Evolutionary conservation across 192 early-diverging fungal genomes (phyloP).

Genomic region (Coemansia reversa): DNA sequence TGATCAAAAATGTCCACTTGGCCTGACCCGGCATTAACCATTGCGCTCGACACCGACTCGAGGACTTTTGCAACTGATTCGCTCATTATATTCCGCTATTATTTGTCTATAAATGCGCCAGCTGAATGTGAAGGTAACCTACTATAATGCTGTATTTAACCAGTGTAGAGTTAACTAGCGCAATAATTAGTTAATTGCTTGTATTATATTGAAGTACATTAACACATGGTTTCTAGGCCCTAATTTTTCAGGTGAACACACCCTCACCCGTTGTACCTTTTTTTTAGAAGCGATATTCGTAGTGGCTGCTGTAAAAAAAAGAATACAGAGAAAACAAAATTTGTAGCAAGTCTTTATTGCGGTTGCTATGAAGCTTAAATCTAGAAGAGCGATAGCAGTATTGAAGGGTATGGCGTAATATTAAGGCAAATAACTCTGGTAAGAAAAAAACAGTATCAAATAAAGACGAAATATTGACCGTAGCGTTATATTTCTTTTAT

Average conservation of each 20-base stretch:
- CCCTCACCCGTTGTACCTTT: background rate
- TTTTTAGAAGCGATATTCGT: background rate
- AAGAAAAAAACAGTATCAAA: conserved; percentile 10
- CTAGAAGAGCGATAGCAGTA: conserved; percentile 10
- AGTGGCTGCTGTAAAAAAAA: background rate
- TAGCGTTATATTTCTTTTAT: background rate
- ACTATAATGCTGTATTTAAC: background rate
- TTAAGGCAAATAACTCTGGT: conserved; percentile 1
- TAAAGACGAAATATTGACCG: background rate
- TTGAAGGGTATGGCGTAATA: background rate
- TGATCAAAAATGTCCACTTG: conserved; percentile 46
- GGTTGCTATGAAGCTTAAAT: background rate
- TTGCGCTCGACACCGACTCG: conserved; percentile 37
- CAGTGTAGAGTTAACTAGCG: background rate
- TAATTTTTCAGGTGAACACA: background rate
- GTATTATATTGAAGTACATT: background rate
- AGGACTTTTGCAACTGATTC: conserved; percentile 35
- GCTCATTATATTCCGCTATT: conserved; percentile 27
- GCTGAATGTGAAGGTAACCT: background rate
- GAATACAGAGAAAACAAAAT: background rate
- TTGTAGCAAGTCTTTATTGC: background rate
- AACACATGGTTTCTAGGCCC: background rate
- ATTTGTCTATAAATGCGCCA: background rate
- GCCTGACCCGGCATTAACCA: conserved; percentile 24
- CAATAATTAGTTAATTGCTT: background rate